Evolutionary conservation across 257 asterid species (phyloP).

Genomic region (Asclepias syriaca): DNA sequence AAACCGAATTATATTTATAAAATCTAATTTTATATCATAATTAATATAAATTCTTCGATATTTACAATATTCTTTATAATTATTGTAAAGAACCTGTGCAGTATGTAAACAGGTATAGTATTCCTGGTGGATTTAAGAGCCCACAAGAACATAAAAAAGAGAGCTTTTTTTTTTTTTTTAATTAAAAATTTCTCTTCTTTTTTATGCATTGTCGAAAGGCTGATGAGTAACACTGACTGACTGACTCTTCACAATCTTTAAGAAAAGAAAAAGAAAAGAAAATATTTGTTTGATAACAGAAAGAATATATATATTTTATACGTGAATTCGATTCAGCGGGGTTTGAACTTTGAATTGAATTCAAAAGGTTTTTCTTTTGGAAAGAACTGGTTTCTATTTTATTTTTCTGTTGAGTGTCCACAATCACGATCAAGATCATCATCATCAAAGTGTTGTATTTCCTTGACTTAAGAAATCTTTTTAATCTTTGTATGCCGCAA

Average conservation of each 20-base stretch:
- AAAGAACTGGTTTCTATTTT: not conserved
- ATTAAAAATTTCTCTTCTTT: too few relatives aligned
- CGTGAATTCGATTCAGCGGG: not conserved
- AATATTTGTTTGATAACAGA: not conserved
- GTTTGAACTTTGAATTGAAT: constrained; percentile 21
- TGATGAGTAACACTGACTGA: not conserved
- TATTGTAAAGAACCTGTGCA: too few relatives aligned
- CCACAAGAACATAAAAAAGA: constrained; percentile 21
- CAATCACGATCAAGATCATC: constrained; percentile 10
- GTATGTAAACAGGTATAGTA: not conserved
- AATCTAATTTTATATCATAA: too few relatives aligned
- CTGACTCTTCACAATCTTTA: constrained; percentile 11
- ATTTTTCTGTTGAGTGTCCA: not conserved
- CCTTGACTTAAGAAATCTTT: constrained; percentile 18
- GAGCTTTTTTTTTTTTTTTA: constrained; percentile 3
- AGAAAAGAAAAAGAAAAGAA: not conserved
- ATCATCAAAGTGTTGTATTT: constrained; percentile 11
- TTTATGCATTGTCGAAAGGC: not conserved
- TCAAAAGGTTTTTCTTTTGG: not conserved
- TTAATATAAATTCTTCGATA: too few relatives aligned
- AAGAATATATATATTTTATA: not conserved
- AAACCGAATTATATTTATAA: too few relatives aligned
- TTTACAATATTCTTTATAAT: too few relatives aligned
- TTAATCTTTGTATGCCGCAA: constrained; percentile 13
- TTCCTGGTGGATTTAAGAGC: constrained; percentile 9